Conservation (phyloP, 2,329 filamentous ascomycete genomes). For the Mariannaea sp. region DNA sequence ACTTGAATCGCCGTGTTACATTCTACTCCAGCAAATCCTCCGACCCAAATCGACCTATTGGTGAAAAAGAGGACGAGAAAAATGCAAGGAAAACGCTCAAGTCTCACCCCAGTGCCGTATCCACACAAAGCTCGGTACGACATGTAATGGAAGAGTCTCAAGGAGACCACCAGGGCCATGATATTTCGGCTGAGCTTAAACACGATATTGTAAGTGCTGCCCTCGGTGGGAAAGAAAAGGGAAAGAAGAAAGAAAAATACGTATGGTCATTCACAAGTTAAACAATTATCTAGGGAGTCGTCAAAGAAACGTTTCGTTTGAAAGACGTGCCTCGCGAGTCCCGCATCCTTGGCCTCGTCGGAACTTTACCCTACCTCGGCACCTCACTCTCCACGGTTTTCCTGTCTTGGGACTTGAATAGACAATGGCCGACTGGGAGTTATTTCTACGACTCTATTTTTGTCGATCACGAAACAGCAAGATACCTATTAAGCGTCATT, state of each 20-base stretch:
- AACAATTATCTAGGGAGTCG: conserved; percentile 55
- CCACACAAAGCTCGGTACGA: conserved; percentile 60
- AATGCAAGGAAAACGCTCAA: conserved; percentile 61
- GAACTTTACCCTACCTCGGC: conserved; percentile 81
- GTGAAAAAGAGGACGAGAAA: conserved; percentile 61
- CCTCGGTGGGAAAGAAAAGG: background rate
- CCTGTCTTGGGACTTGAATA: conserved; percentile 82
- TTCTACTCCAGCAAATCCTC: conserved; percentile 36
- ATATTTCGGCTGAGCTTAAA: conserved; percentile 45
- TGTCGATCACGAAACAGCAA: conserved; percentile 72
- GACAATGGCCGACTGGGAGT: conserved; percentile 63
- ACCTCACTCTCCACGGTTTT: conserved; percentile 84
- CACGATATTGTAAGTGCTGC: conserved; percentile 59
- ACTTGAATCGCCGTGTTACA: conserved; percentile 23
- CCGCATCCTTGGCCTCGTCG: conserved; percentile 71
- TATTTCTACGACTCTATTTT: conserved; percentile 59
- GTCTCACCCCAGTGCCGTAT: conserved; percentile 64
- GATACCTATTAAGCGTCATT: conserved; percentile 71
- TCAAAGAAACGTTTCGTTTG: conserved; percentile 73
- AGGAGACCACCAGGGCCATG: conserved; percentile 18
- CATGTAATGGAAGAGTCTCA: conserved; percentile 50
- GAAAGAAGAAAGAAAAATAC: too few relatives aligned
- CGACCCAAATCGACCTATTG: conserved; percentile 45
- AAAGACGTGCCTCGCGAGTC: conserved; percentile 69
- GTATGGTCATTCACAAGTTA: conserved; percentile 5